Base-by-base conservation (phyloP, 495 filamentous ascomycete genomes). In the Annulohypoxylon nitens region DNA sequence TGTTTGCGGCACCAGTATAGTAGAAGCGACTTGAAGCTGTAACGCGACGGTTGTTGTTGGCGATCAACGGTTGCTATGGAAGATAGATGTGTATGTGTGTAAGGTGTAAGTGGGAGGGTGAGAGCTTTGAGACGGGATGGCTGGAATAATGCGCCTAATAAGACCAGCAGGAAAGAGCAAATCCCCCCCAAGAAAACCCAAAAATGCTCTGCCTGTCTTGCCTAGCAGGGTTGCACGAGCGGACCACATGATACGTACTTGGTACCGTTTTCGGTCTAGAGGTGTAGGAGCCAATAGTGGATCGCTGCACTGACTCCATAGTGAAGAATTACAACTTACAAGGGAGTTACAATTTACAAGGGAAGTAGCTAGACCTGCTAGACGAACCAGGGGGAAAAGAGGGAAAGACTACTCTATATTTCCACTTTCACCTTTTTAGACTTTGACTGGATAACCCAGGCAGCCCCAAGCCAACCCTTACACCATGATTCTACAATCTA, bases 61-160 rank as follows among this genome's bases (percentile, higher is more conserved):
- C 48, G 64, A 75, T 69, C 43, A 53, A 65, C 36, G 69, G 69
- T 75, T 72, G 73, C 73, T 71, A 54, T 65, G 69, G 33, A 64
- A 47, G 72, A 71, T 74, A 53, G 43, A 55, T 12, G 58, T 57
- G 64, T 63, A 33, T 18, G 43, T 55, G 61, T 73, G 65, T 53
- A 61, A 66, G 53, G 33, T 74, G 71, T 70, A 74, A 58, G 66
- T 75, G 72, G 69, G 67, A 70, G 65, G 66, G 68, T 59, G 47
- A 58, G 55, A 71, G 75, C 73, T 74, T 51, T 51, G 75, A 58
- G 62, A 67, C 61, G 72, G 72, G 65, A 72, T 54, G 61, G 66
- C 61, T 72, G 72, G 75, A 74, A 77, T 79, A 77, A 79, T 75
- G 75, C 73, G 71, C 77, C 77, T 78, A 78, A 73, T 76, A 75